Evolutionary conservation across 495 filamentous ascomycete genomes (phyloP), one percentile per base, ranked within the genome.

Genomic region (Staphylotrichum tortipilum): DNA sequence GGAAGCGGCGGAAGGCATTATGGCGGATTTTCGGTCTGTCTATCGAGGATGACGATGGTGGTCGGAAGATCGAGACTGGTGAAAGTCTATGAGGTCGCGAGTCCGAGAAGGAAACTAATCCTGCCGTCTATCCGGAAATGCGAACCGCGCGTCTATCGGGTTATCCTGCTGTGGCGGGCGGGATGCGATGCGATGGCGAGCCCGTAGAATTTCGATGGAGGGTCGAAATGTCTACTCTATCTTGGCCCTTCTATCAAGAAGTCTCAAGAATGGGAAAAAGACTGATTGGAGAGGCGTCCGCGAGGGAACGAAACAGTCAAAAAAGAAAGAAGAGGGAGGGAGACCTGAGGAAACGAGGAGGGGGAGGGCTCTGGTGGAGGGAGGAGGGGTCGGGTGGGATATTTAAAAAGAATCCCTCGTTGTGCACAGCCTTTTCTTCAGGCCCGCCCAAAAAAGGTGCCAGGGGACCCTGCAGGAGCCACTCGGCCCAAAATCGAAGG

Each of bases 191-290:
- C 26, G 22, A 19, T 35, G 42, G 38, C 28, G 55, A 64, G 64
- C 60, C 61, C 49, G 61, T 60, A 62, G 62, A 57, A 57, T 63
- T 63, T 63, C 61, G 64, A 65, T 65, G 59, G 64, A 66, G 62
- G 44, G 59, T 66, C 64, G 64, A 66, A 66, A 64, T 38, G 43
- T 56, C 53, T 65, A 62, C 64, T 65, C 64, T 64, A 66, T 62
- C 45, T 44, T 64, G 64, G 64, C 64, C 48, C 63, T 59, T 61
- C 53, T 54, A 55, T 12, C 36, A 45, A 55, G 52, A 60, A 56
- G 50, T 49, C 49, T 39, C 47, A 57, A 52, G 48, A 59, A 56
- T 49, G n/a, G n/a, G 46, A 22, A 52, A 65, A 58, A 50, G 63
- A 64, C 61, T 58, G 63, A 58, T 56, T 54, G 58, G 58, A 64